Conservation (phyloP, 2,329 filamentous ascomycete genomes). For the Rosellinia necatrix region DNA sequence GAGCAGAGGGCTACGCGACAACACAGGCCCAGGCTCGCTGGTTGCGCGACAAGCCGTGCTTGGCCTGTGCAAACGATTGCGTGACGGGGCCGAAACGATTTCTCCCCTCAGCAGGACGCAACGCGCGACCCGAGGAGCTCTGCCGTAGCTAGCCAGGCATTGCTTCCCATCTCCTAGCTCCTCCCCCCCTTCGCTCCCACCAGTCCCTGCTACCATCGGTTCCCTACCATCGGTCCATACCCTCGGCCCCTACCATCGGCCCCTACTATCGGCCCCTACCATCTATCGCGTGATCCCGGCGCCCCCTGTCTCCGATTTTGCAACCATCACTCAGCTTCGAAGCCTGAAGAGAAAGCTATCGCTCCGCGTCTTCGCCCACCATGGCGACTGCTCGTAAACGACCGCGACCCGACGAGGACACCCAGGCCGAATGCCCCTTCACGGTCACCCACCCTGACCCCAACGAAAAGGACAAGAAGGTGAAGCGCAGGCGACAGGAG, state of each 20-base stretch:
- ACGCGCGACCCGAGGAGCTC: constrained; percentile 1
- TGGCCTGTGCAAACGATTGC: constrained; percentile 11
- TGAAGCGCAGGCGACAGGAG: constrained; percentile 50
- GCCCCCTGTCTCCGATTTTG: neutral
- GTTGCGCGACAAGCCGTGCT: constrained; percentile 11
- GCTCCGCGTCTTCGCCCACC: constrained; percentile 16
- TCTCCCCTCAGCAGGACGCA: neutral
- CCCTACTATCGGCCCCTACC: neutral
- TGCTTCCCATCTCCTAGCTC: neutral
- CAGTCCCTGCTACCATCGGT: too few species aligned
- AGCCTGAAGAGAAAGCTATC: neutral
- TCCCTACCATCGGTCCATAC: too few species aligned
- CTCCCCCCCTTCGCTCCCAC: too few species aligned
- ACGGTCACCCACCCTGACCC: constrained; percentile 51
- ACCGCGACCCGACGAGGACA: constrained; percentile 54
- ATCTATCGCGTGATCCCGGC: neutral
- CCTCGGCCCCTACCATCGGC: too few species aligned
- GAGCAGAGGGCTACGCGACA: constrained; percentile 16
- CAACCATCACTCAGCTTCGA: neutral
- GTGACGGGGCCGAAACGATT: constrained; percentile 4
- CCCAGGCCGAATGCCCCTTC: constrained; percentile 62
- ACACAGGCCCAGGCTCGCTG: constrained; percentile 2
- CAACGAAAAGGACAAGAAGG: constrained; percentile 55
- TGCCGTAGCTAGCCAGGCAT: constrained; percentile 4
- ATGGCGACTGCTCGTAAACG: constrained; percentile 56